Evolutionary conservation across 768 basidiomycete genomes (phyloP), one percentile per base, ranked within the genome.

Genomic region (Megacollybia marginata): DNA sequence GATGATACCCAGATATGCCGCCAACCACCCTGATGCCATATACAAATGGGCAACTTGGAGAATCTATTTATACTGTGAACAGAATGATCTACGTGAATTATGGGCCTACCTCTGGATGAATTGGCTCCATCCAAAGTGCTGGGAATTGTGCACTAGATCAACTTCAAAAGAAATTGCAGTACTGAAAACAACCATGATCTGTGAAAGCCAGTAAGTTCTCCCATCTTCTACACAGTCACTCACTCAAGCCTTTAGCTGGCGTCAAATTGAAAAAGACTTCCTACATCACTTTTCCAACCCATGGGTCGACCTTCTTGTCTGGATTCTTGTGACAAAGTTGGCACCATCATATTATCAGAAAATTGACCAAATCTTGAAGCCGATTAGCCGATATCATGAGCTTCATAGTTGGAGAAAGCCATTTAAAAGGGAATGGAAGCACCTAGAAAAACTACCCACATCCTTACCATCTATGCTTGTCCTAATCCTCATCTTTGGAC

Each of bases 11-110:
- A 62, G 16, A 65, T 47, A 18, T 59, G 65, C 9, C 62, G 65
- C 43, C 64, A 63, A 49, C 31, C 50, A 33, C 23, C 23, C 56
- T 59, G 35, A 54, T 56, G 2, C 68, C 59, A 54, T 64, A 28
- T 33, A 33, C 80, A n/a, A 78, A 82, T 54, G 83, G 78, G 55
- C 81, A 83, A 59, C 62, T 1, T 9, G 31, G 4, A 54, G 60
- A 35, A 60, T 63, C 50, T 60, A 60, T 38, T 16, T 31, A 6
- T 54, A 49, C 46, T 61, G 59, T 42, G 11, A 38, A 28, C 12
- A 42, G 16, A 47, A 52, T 9, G 57, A 51, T 11, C 55, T 62
- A 5, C 28, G 46, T 0, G 57, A 62, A 36, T 57, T 62, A 1
- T 62, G 62, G 61, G 57, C 46, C 1, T 60, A 61, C 19, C 44